These are phyloP conservation scores for Striga hermonthica DNA, from an alignment of 305 asterid species.

Conservation along the genomic window DNA sequence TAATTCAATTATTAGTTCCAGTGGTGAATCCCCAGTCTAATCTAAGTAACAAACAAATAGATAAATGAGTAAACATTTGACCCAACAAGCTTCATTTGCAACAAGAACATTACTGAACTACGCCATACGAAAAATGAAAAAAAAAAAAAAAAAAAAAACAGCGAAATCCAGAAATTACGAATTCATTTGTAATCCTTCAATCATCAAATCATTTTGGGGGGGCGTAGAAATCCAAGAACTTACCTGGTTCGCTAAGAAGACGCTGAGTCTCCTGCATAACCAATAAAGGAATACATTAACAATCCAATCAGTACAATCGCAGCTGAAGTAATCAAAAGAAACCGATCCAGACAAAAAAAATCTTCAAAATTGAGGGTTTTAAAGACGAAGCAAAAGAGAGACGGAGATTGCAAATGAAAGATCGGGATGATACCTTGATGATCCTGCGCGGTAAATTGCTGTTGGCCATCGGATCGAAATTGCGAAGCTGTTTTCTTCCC, in stretches of 20 bases:
- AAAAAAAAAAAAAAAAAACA: background rate
- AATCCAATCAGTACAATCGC: background rate
- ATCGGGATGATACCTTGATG: constrained; percentile 58
- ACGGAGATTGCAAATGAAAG: constrained; percentile 28
- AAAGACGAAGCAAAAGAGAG: constrained; percentile 13
- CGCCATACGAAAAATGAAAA: no score
- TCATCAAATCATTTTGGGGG: background rate
- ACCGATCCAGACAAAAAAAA: background rate
- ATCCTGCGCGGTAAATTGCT: constrained; percentile 72
- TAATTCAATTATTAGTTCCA: no score
- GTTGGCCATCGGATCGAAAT: constrained; percentile 50
- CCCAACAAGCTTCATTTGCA: background rate
- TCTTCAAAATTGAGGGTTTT: constrained; percentile 22
- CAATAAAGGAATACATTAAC: constrained; percentile 8
- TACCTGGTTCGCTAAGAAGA: constrained; percentile 28
- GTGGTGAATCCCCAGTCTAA: background rate
- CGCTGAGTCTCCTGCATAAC: constrained; percentile 68
- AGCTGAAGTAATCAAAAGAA: constrained; percentile 15
- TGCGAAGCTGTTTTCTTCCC: background rate
- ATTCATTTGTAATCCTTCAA: background rate
- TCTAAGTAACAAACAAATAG: background rate
- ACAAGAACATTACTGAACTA: background rate
- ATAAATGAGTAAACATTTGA: background rate
- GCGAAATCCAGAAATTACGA: background rate
- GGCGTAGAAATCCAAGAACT: background rate